Conservation (phyloP, 257 asterid species). For the Nicotiana paniculata region DNA sequence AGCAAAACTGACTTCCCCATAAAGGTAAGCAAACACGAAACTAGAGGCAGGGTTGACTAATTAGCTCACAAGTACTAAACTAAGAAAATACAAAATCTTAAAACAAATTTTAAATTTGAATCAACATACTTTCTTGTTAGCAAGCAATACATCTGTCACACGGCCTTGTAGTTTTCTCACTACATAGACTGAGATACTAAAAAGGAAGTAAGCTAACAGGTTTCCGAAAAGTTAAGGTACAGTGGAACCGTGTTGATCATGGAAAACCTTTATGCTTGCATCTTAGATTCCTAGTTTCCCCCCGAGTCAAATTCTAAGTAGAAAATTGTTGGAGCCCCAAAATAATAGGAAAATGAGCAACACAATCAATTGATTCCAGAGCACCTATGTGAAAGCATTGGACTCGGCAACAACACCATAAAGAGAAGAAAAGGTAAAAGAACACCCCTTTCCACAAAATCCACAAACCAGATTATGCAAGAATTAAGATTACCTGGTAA, state of each 20-base stretch:
- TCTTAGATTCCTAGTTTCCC: not conserved
- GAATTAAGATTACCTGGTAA: slow-evolving; percentile 50
- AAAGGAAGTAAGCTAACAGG: not conserved
- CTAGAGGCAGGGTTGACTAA: not conserved
- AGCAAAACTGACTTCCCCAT: not conserved
- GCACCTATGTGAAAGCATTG: not conserved
- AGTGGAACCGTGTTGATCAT: not conserved
- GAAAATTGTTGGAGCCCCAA: not conserved
- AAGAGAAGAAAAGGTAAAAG: not conserved
- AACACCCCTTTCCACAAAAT: not conserved
- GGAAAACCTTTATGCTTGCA: not conserved
- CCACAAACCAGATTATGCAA: not conserved
- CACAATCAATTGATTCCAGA: not conserved
- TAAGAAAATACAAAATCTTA: not conserved
- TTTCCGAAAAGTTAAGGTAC: not conserved
- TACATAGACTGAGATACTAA: not conserved
- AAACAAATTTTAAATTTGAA: not conserved
- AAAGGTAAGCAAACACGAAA: not conserved
- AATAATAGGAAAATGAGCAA: not conserved
- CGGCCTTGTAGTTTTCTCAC: not conserved
- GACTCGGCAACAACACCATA: not conserved
- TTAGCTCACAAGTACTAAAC: not conserved
- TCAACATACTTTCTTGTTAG: not conserved
- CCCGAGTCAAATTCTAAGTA: not conserved
- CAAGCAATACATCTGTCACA: not conserved